Conservation (phyloP, 768 basidiomycete species). For the Auricularia cornea region DNA sequence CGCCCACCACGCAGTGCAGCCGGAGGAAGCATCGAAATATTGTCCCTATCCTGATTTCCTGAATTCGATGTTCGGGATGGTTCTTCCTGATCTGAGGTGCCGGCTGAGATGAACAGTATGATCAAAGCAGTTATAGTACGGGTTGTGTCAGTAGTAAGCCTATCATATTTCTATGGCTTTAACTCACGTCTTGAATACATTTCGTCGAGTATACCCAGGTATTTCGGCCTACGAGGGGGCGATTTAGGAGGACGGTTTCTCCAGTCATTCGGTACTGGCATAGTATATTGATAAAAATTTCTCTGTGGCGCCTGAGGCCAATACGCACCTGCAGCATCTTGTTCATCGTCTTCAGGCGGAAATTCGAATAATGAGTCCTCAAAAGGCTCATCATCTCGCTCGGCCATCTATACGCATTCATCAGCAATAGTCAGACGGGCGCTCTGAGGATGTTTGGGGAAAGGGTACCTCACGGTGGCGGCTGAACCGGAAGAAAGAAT, state of each 20-base stretch:
- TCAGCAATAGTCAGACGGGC: too few species aligned
- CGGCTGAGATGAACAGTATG: background rate
- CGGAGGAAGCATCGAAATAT: background rate
- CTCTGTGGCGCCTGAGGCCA: too few species aligned
- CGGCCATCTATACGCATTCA: too few species aligned
- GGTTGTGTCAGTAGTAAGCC: background rate
- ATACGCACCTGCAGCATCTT: too few species aligned
- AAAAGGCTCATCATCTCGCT: too few species aligned
- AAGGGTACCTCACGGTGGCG: too few species aligned
- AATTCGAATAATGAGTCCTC: too few species aligned
- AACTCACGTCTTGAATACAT: background rate
- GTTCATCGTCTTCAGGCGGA: too few species aligned
- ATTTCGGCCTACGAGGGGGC: background rate
- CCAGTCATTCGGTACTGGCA: background rate
- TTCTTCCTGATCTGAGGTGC: background rate
- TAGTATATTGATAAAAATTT: background rate
- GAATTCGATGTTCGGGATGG: background rate
- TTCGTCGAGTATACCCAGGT: background rate
- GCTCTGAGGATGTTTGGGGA: too few species aligned
- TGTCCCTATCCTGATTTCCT: background rate
- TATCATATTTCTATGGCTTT: too few species aligned
- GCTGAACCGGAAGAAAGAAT: too few species aligned
- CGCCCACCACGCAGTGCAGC: background rate
- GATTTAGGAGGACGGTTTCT: background rate
- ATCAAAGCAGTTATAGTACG: background rate